Conservation (phyloP, 148 eudicot genomes). For the Heliosperma pusillum region DNA sequence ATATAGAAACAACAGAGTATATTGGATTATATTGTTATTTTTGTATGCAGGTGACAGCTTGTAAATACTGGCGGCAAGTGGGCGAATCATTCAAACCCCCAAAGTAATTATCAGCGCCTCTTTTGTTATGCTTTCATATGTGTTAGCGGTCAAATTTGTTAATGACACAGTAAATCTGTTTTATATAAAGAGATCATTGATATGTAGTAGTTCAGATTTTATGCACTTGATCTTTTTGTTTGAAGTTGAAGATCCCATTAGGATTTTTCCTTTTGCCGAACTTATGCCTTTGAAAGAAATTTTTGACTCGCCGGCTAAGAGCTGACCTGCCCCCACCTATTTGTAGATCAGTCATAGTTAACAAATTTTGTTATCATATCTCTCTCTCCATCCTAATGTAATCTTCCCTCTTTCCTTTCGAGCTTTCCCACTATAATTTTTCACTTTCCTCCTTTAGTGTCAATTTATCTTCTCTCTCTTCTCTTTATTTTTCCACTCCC, state of each 20-base stretch:
- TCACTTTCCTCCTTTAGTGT: too few species aligned
- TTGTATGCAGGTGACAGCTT: slow-evolving; percentile 58
- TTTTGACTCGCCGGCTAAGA: background rate
- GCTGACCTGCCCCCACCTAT: background rate
- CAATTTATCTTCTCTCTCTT: too few species aligned
- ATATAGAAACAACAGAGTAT: slow-evolving; percentile 13
- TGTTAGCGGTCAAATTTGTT: slow-evolving; percentile 5
- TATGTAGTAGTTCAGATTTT: background rate
- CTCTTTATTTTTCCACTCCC: too few species aligned
- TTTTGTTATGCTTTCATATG: background rate
- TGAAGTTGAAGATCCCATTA: background rate
- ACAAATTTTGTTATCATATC: background rate
- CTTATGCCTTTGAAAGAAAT: background rate
- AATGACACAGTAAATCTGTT: background rate
- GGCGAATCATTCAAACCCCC: slow-evolving; percentile 92
- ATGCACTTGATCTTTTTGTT: background rate
- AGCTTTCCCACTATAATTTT: too few species aligned
- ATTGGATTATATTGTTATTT: slow-evolving; percentile 5
- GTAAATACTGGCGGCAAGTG: slow-evolving; percentile 89
- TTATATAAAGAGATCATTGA: background rate
- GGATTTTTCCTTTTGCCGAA: background rate
- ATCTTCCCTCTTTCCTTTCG: too few species aligned
- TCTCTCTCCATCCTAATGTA: too few species aligned
- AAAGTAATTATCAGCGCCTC: slow-evolving; percentile 44
- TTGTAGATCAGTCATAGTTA: background rate